Evolutionary conservation across 805 yeast genomes (phyloP).

Genomic region (Ogataea sp.): DNA sequence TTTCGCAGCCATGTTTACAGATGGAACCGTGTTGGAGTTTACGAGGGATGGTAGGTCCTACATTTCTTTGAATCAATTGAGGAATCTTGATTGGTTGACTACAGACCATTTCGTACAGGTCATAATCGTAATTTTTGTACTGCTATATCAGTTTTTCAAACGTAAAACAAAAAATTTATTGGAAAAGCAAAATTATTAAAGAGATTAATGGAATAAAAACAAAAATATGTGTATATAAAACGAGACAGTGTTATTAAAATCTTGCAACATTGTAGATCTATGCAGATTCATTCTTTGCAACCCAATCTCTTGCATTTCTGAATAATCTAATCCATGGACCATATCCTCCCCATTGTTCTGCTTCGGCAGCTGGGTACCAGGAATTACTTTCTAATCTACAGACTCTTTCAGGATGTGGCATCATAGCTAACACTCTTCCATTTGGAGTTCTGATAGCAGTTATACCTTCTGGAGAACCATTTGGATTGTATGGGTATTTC

Average conservation of each 20-base stretch:
- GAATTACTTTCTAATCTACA: slow-evolving; percentile 83
- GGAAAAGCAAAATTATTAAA: no score
- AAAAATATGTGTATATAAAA: neutral
- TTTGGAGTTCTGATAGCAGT: slow-evolving; percentile 86
- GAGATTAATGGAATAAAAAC: no score
- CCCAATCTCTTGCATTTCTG: slow-evolving; percentile 93
- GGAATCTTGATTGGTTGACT: no score
- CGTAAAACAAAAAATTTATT: no score
- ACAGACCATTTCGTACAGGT: neutral
- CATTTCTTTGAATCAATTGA: slow-evolving; percentile 22
- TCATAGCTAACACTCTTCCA: slow-evolving; percentile 95
- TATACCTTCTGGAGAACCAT: slow-evolving; percentile 90
- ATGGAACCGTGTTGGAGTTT: slow-evolving; percentile 26
- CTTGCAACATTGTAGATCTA: no score
- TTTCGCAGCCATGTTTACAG: slow-evolving; percentile 29
- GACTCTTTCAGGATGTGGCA: slow-evolving; percentile 99
- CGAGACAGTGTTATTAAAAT: no score
- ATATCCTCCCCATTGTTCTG: slow-evolving; percentile 63
- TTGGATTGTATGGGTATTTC: slow-evolving; percentile 89
- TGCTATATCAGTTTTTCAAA: no score
- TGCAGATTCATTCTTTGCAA: slow-evolving; percentile 26
- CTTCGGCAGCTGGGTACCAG: slow-evolving; percentile 66
- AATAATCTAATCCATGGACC: slow-evolving; percentile 96
- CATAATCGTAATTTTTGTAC: no score
- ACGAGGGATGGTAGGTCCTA: slow-evolving; percentile 68